Conservation (phyloP, 2,329 filamentous ascomycete genomes). For the Colletotrichum somersetense region DNA sequence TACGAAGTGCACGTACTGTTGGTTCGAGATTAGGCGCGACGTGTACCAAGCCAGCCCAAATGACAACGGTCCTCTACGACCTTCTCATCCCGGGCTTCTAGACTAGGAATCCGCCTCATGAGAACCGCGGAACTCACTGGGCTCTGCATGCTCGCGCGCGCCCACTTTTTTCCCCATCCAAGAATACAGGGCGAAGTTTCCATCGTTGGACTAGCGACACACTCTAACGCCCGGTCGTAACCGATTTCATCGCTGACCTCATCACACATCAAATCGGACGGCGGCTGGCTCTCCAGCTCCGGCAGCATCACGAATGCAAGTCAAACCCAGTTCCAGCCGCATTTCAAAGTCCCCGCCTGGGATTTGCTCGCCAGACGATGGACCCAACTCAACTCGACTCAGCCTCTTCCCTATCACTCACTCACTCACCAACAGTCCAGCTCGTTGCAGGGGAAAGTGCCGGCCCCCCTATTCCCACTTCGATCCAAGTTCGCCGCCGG, state of each 20-base stretch:
- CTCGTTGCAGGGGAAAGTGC: background rate
- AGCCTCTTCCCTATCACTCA: slow-evolving; percentile 16
- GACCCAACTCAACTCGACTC: background rate
- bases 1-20: too few relatives aligned
- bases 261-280: background rate
- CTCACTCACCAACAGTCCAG: slow-evolving; percentile 32
- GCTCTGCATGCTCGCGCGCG: background rate
- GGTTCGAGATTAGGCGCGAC: too few relatives aligned
- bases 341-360: slow-evolving; percentile 11
- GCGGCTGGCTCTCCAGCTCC: background rate
- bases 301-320: background rate
- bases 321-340: background rate
- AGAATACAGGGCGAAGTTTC: background rate
- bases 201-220: slow-evolving; percentile 12
- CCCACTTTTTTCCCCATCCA: background rate
- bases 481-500: slow-evolving; percentile 11
- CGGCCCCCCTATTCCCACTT: slow-evolving; percentile 30
- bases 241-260: slow-evolving; percentile 10
- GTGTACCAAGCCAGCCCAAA: slow-evolving; percentile 1
- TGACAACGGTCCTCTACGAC: background rate
- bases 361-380: background rate
- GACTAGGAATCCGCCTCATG: slow-evolving; percentile 1
- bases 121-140: background rate
- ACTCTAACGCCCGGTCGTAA: background rate
- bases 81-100: background rate